Percentiles rank a stretch among this genome's conserved stretches.
Evolutionary conservation across 2,329 filamentous ascomycete genomes (phyloP).

Genomic region (Myriosclerotinia duriaeana): DNA sequence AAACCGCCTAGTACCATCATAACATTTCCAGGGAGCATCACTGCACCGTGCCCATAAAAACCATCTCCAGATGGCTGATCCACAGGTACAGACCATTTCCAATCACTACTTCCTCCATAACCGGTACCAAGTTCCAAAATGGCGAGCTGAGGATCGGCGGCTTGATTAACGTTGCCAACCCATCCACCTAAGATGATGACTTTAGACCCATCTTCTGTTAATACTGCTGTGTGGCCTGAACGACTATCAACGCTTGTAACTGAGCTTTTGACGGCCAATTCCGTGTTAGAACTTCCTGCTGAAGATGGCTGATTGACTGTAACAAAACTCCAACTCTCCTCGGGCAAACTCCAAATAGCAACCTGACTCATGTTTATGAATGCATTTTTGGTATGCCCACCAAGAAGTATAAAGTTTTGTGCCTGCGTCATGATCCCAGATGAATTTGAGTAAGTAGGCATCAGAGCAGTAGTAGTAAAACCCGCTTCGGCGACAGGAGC

Average conservation of each 20-base stretch:
- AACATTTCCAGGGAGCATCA: constrained; percentile 63
- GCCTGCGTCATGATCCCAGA: constrained; percentile 68
- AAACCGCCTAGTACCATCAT: constrained; percentile 68
- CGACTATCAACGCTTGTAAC: constrained; percentile 60
- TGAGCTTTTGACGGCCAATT: constrained; percentile 54
- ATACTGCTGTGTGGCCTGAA: constrained; percentile 83
- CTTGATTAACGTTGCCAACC: constrained; percentile 76
- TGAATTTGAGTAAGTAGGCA: constrained; percentile 67
- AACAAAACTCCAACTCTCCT: constrained; percentile 83
- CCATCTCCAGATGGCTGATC: constrained; percentile 48
- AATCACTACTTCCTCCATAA: constrained; percentile 68
- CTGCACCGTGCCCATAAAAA: constrained; percentile 63
- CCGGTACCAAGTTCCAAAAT: constrained; percentile 73
- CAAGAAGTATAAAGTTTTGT: constrained; percentile 76
- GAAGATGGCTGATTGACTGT: constrained; percentile 52
- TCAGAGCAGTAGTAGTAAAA: constrained; percentile 75
- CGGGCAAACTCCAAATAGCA: constrained; percentile 81
- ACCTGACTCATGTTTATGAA: constrained; percentile 95
- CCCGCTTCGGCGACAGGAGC: constrained; percentile 80
- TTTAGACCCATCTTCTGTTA: constrained; percentile 75
- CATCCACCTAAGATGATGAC: constrained; percentile 85
- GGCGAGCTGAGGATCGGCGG: constrained; percentile 79
- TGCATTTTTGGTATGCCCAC: constrained; percentile 77
- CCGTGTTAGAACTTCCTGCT: constrained; percentile 47
- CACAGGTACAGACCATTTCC: constrained; percentile 67